Base-by-base conservation (phyloP, 495 filamentous ascomycete species). In the Talaromyces nanjingensis region DNA sequence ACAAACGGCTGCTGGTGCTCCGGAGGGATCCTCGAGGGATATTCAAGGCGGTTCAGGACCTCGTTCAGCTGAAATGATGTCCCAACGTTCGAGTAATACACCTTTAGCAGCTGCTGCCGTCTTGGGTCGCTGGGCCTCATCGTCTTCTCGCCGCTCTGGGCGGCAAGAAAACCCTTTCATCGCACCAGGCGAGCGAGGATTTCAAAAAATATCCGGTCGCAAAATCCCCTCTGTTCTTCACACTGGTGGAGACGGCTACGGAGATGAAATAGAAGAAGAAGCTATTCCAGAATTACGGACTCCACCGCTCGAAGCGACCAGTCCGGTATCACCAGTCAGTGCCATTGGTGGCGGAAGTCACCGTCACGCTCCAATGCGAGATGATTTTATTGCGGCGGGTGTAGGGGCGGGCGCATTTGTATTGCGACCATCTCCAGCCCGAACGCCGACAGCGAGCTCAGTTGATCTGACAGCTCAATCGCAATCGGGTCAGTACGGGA, bases 161-260 rank as follows among this genome's bases (percentile, higher is more conserved):
- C 53, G 11, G 53, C 53, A 22, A 25, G 53, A 56, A 25, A 22
- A 56, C 22, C n/a, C n/a, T 3, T 29, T 27, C 27, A 22, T 16
- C 5, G 27, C 22, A 27, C 12, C 53, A 56, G 53, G 53, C 62
- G 83, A 85, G 58, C 79, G 79, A 14, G 83, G 83, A 2, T 85
- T 85, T 65, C 81, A 85, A 64, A 83, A 83, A 65, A 76, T 93
- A 4, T 88, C 89, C 6, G 90, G 90, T 37, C 80, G 85, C 60
- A 91, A 91, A 67, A 75, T 93, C n/a, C 80, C 83, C 5, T 86
- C 90, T 16, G 89, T 91, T 4, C 74, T 91, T 37, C 80, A 84
- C 42, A 83, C 83, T 37, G 87, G 89, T 53, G 87, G 88, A 20
- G 86, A 91, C 71, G 89, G 88, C 3, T 91, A 86, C 68, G 83